Conservation (phyloP, 148 eudicot genomes). For the Chenopodium suecicum region DNA sequence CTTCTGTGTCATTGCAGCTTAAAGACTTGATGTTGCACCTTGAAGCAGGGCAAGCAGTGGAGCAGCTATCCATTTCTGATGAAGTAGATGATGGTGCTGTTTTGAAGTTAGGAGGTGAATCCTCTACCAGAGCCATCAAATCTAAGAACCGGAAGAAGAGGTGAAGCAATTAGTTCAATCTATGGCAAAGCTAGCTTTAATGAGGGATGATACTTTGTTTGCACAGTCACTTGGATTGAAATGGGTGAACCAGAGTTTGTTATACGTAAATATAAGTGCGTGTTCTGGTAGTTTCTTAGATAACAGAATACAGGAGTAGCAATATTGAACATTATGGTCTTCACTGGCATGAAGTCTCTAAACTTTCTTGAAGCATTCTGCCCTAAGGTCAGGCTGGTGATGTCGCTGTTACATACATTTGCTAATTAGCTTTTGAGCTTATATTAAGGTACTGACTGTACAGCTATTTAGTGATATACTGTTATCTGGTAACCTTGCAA, state of each 20-base stretch:
- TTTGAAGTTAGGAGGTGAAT: slow-evolving; percentile 29
- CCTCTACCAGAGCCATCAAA: slow-evolving; percentile 25
- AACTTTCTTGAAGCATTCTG: neutral
- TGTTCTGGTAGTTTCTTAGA: neutral
- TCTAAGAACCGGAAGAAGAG: slow-evolving; percentile 25
- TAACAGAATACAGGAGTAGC: neutral
- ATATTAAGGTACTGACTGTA: neutral
- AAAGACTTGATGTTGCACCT: slow-evolving; percentile 47
- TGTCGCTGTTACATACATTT: neutral
- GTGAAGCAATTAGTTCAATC: slow-evolving; percentile 12
- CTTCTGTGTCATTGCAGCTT: slow-evolving; percentile 35
- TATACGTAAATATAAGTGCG: neutral
- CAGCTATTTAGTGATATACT: neutral
- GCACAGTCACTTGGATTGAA: neutral
- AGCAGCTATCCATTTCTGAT: slow-evolving; percentile 32
- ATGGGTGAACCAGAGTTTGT: neutral
- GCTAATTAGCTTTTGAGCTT: neutral
- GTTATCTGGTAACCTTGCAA: neutral
- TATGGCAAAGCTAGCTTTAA: neutral
- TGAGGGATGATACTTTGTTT: neutral
- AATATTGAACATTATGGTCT: neutral
- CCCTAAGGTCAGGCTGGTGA: neutral
- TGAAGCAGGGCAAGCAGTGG: slow-evolving; percentile 41
- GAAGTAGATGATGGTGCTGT: slow-evolving; percentile 32
- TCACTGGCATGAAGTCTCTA: neutral